Conservation (phyloP, 371 early-diverging fungal genomes). For the Rhizopus delemar region DNA sequence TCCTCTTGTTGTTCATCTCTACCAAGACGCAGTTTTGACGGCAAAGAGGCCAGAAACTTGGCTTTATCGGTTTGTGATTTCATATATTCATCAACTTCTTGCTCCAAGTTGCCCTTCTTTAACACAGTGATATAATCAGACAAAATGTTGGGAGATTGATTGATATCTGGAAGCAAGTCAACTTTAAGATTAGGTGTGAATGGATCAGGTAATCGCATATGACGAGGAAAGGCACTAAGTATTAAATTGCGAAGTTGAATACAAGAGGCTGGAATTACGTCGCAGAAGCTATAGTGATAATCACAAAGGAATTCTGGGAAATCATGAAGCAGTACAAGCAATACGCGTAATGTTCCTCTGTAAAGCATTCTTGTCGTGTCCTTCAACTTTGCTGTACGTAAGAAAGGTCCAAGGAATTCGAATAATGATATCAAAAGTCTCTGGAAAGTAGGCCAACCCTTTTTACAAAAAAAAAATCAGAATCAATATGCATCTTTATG, state of each 20-base stretch:
- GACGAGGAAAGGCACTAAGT: slow-evolving; percentile 93
- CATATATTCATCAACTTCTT: slow-evolving; percentile 75
- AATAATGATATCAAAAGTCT: slow-evolving; percentile 78
- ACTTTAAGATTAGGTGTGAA: slow-evolving; percentile 95
- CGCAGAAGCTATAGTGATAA: slow-evolving; percentile 90
- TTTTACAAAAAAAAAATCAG: slow-evolving; percentile 16
- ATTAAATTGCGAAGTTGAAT: slow-evolving; percentile 95
- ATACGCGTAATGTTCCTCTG: slow-evolving; percentile 83
- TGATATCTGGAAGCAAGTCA: slow-evolving; percentile 84
- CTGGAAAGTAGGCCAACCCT: slow-evolving; percentile 89
- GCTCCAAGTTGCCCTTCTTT: slow-evolving; percentile 56
- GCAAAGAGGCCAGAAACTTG: slow-evolving; percentile 7
- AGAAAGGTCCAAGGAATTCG: slow-evolving; percentile 84
- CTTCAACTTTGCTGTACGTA: slow-evolving; percentile 66
- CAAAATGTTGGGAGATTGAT: slow-evolving; percentile 79
- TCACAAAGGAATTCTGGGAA: slow-evolving; percentile 96
- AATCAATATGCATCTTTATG: background rate
- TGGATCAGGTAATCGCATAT: slow-evolving; percentile 95
- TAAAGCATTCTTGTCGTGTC: slow-evolving; percentile 86
- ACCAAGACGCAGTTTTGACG: background rate
- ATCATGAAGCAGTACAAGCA: slow-evolving; percentile 93
- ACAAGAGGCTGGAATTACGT: slow-evolving; percentile 89
- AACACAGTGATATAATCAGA: slow-evolving; percentile 79
- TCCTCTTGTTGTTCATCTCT: slow-evolving; percentile 18
- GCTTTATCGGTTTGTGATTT: background rate